A percentile compares a stretch with the other conserved stretches of the same genome.
Evolutionary conservation across 2,329 filamentous ascomycete genomes (phyloP).

Genomic region (Ambrosiella cleistominuta): DNA sequence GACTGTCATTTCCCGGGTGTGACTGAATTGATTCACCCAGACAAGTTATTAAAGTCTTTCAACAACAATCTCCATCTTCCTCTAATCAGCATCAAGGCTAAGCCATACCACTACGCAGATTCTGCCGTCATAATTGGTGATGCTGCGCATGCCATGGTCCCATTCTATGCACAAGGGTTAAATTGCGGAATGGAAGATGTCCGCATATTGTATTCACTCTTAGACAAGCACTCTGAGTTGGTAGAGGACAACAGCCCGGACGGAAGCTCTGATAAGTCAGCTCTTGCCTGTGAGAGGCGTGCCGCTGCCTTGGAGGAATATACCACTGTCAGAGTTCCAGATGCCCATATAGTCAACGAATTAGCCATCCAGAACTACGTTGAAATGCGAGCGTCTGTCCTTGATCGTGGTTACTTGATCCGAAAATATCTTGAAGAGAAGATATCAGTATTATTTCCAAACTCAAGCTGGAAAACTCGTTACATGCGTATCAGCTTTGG

Average conservation of each 20-base stretch:
- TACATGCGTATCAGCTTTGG: constrained; percentile 87
- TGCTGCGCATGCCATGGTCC: constrained; percentile 92
- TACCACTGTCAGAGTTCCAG: constrained; percentile 51
- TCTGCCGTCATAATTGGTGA: constrained; percentile 79
- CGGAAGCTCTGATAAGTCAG: constrained; percentile 20
- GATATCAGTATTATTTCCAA: constrained; percentile 57
- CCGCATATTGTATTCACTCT: constrained; percentile 62
- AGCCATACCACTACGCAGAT: constrained; percentile 63
- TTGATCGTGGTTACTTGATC: constrained; percentile 56
- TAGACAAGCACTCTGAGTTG: constrained; percentile 47
- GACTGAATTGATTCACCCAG: constrained; percentile 47
- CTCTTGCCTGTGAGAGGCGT: constrained; percentile 36
- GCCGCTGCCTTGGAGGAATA: constrained; percentile 56
- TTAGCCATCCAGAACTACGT: constrained; percentile 80
- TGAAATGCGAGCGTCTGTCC: constrained; percentile 82
- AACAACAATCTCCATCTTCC: constrained; percentile 72
- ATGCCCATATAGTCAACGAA: constrained; percentile 82
- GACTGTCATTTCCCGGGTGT: constrained; percentile 75
- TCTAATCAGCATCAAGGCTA: constrained; percentile 83
- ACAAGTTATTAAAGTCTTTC: constrained; percentile 59
- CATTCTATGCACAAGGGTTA: constrained; percentile 97
- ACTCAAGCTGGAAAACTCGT: constrained; percentile 76
- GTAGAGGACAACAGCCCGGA: constrained; percentile 27
- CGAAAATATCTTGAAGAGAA: constrained; percentile 78
- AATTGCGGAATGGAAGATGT: constrained; percentile 94